Conservation (phyloP, 345 rosid genomes). For the Aurinia saxatilis region DNA sequence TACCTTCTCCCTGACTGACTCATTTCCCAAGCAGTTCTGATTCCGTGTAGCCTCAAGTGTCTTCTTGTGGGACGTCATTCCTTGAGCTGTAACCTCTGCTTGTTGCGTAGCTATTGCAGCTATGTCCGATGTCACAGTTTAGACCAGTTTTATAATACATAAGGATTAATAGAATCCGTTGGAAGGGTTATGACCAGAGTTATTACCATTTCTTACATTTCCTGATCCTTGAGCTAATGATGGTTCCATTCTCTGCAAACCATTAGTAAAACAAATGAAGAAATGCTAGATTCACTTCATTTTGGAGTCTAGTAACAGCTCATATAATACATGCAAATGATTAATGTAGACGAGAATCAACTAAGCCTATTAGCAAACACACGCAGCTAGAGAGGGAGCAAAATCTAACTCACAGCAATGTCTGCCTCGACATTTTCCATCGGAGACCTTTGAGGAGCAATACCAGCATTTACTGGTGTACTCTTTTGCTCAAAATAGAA, state of each 20-base stretch:
- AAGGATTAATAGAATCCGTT: background rate
- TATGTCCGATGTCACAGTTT: constrained; percentile 11
- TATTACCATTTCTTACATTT: constrained; percentile 19
- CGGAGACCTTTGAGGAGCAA: background rate
- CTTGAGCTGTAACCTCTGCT: constrained; percentile 19
- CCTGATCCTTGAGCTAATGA: constrained; percentile 19
- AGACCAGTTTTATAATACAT: background rate
- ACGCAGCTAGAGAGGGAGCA: background rate
- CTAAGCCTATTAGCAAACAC: background rate
- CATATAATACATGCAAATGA: background rate
- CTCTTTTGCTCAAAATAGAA: background rate
- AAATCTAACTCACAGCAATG: background rate
- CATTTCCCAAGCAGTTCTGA: background rate
- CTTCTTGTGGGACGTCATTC: background rate
- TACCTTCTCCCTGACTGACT: background rate
- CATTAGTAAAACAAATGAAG: background rate
- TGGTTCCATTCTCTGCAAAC: constrained; percentile 26
- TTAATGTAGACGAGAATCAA: background rate
- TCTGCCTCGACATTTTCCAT: background rate
- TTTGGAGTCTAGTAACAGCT: background rate
- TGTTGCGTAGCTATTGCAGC: constrained; percentile 6
- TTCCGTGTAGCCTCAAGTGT: background rate
- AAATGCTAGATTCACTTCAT: background rate
- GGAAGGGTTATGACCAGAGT: background rate
- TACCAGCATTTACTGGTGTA: background rate